Conservation (phyloP, 441 rosid species). For the Biscutella laevigata region DNA sequence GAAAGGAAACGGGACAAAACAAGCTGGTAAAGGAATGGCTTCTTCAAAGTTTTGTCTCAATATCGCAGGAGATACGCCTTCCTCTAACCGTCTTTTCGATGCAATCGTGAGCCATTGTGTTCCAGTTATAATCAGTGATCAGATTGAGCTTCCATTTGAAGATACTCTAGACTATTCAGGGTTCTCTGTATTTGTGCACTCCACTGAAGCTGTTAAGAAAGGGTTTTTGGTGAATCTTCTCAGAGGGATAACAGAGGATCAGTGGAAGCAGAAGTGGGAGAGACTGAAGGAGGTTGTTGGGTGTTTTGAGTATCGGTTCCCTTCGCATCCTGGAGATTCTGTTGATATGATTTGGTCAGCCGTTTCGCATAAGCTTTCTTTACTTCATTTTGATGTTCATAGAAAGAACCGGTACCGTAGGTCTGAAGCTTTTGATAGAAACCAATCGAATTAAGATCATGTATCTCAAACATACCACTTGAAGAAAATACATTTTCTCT, state of each 20-base stretch:
- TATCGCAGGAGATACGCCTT: constrained; percentile 79
- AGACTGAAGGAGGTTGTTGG: constrained; percentile 44
- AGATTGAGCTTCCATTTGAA: constrained; percentile 72
- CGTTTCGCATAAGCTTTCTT: constrained; percentile 39
- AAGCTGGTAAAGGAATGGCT: constrained; percentile 68
- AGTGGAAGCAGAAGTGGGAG: constrained; percentile 65
- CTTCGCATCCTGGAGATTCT: constrained; percentile 51
- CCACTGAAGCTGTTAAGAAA: constrained; percentile 55
- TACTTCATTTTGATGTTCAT: constrained; percentile 31
- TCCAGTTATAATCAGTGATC: constrained; percentile 71
- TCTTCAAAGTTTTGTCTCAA: constrained; percentile 68
- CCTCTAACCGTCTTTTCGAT: constrained; percentile 78
- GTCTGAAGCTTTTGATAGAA: constrained; percentile 21
- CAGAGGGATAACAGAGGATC: constrained; percentile 38
- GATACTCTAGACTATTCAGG: constrained; percentile 64
- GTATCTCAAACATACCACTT: neutral
- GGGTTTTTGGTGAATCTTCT: constrained; percentile 50
- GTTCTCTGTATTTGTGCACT: constrained; percentile 50
- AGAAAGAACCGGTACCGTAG: constrained; percentile 42
- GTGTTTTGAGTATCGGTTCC: constrained; percentile 51
- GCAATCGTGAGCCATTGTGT: constrained; percentile 68
- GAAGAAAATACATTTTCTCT: constrained; percentile 23
- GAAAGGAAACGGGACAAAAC: constrained; percentile 42
- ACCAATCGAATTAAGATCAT: neutral
- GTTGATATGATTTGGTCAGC: constrained; percentile 74